phyloP scores from a whole-genome alignment of 2,329 filamentous ascomycete genomes.

The Hypoxylon sp. region DNA sequence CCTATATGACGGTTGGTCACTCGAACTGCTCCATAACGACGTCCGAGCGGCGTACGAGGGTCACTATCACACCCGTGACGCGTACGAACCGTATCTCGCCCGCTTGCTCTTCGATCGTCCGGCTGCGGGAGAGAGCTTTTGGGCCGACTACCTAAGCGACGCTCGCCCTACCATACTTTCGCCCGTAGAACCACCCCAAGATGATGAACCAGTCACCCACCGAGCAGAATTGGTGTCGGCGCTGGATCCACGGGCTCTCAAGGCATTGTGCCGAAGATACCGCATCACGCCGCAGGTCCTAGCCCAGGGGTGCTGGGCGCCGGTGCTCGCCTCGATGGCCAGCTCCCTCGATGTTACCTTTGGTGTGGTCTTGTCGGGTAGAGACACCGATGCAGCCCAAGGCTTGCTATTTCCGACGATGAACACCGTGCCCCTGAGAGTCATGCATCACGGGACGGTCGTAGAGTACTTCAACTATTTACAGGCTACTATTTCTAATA shows the following conservation, averaged over 20 bases:
- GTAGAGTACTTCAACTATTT: slow-evolving; percentile 78
- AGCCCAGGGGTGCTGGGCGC: slow-evolving; percentile 82
- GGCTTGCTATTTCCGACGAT: slow-evolving; percentile 87
- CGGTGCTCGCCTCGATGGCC: slow-evolving; percentile 75
- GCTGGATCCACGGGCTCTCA: slow-evolving; percentile 60
- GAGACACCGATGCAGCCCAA: slow-evolving; percentile 80
- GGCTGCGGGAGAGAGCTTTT: slow-evolving; percentile 71
- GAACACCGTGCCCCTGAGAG: slow-evolving; percentile 87
- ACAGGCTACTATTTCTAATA: slow-evolving; percentile 76
- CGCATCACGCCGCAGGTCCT: slow-evolving; percentile 83
- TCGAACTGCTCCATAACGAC: slow-evolving; percentile 80
- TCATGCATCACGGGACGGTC: slow-evolving; percentile 78
- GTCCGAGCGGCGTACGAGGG: slow-evolving; percentile 75
- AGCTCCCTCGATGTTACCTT: slow-evolving; percentile 82
- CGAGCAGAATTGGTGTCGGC: slow-evolving; percentile 64
- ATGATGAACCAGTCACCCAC: slow-evolving; percentile 48
- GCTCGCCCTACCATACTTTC: slow-evolving; percentile 57
- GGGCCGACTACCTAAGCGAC: slow-evolving; percentile 76
- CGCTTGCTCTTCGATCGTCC: slow-evolving; percentile 64
- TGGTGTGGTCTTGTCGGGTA: slow-evolving; percentile 86
- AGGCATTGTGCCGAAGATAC: slow-evolving; percentile 74
- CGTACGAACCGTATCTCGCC: slow-evolving; percentile 69
- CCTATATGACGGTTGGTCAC: slow-evolving; percentile 90
- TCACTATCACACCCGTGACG: slow-evolving; percentile 59
- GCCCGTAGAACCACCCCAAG: not conserved